A percentile compares a stretch with the other conserved stretches of the same genome.
These are phyloP conservation scores for Pelargonium cotyledonis DNA, from an alignment of 441 rosid genomes.

Conservation along the genomic window DNA sequence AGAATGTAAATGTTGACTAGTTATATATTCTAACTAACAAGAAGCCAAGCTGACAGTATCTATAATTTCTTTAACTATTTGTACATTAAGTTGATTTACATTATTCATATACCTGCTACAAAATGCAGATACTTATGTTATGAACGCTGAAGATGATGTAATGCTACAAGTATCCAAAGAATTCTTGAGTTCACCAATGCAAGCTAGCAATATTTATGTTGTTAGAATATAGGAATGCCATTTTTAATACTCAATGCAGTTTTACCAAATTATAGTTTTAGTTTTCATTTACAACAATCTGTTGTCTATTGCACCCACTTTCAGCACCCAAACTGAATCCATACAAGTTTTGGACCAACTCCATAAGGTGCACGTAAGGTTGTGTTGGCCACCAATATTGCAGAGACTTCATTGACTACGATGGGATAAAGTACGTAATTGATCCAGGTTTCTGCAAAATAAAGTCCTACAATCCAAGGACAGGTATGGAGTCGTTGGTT, in stretches of 20 bases:
- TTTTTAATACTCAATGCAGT: too few species aligned
- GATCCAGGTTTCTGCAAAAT: conserved; percentile 97
- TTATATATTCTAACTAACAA: background rate
- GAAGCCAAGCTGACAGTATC: background rate
- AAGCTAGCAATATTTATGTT: too few species aligned
- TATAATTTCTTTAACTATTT: background rate
- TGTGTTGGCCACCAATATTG: conserved; percentile 91
- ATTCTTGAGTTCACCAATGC: too few species aligned
- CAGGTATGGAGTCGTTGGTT: conserved; percentile 95
- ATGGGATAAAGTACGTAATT: conserved; percentile 87
- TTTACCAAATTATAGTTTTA: too few species aligned
- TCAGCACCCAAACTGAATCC: too few species aligned
- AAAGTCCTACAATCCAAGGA: conserved; percentile 93
- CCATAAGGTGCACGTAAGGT: conserved; percentile 97
- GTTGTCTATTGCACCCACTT: too few species aligned
- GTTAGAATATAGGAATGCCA: too few species aligned
- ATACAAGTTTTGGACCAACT: conserved; percentile 92
- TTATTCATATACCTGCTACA: too few species aligned
- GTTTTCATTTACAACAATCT: too few species aligned
- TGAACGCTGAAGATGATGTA: too few species aligned
- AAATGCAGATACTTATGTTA: too few species aligned
- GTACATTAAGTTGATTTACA: background rate
- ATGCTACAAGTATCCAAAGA: too few species aligned
- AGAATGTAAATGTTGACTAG: background rate
- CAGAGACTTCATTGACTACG: conserved; percentile 95